phyloP scores from a whole-genome alignment of 768 basidiomycete genomes.

The Lactarius quietus region DNA sequence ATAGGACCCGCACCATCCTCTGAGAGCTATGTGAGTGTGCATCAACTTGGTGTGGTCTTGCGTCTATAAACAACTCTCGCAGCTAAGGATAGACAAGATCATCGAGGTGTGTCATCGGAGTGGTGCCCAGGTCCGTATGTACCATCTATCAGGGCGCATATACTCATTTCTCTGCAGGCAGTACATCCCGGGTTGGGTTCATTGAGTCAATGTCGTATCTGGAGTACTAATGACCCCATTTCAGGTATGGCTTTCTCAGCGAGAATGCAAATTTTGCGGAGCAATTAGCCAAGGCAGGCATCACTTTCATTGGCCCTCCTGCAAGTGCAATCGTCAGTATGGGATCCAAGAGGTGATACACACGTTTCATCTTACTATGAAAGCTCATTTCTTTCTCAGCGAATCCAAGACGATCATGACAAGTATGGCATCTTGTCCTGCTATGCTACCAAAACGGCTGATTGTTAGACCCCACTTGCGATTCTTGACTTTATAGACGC shows the following conservation, averaged over 20 bases:
- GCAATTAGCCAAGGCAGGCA: conserved; percentile 66
- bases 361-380: neutral
- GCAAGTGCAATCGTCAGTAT: conserved; percentile 85
- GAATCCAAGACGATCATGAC: conserved; percentile 97
- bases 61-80: neutral
- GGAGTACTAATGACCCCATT: neutral
- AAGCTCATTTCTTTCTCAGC: conserved; percentile 36
- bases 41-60: neutral
- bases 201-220: neutral
- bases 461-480: conserved; percentile 1
- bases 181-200: conserved; percentile 80
- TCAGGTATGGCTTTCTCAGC: conserved; percentile 84
- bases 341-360: conserved; percentile 84
- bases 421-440: conserved; percentile 39
- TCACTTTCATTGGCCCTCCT: conserved; percentile 91
- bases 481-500: conserved; percentile 48
- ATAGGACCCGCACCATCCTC: conserved; percentile 89
- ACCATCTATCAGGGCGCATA: neutral
- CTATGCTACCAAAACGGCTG: neutral
- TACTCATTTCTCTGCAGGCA: conserved; percentile 45
- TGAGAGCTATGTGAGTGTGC: conserved; percentile 76
- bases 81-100: conserved; percentile 88
- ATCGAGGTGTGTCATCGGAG: conserved; percentile 76
- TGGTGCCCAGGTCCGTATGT: conserved; percentile 70
- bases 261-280: conserved; percentile 86